These are phyloP conservation scores for Solanum clarkiae DNA, from an alignment of 257 asterid species.

Conservation along the genomic window DNA sequence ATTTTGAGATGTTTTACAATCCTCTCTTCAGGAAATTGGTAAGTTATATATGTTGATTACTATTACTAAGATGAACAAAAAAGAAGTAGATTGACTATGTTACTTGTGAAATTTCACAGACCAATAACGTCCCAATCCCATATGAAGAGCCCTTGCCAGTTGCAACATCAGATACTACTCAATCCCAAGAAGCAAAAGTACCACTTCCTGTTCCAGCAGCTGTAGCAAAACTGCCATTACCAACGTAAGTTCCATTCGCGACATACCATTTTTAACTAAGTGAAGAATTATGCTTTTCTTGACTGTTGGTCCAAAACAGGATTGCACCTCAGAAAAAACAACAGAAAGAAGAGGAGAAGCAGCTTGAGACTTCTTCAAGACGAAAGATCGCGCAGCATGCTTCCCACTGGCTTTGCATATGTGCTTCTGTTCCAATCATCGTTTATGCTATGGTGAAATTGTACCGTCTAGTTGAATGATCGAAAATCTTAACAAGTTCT, in stretches of 20 bases:
- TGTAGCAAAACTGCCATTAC: neutral
- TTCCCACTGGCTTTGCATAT: constrained; percentile 37
- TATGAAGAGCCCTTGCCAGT: constrained; percentile 22
- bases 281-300: neutral
- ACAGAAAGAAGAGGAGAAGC: constrained; percentile 1
- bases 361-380: constrained; percentile 7
- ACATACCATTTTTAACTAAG: neutral
- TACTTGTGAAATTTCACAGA: constrained; percentile 16
- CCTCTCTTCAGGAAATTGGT: constrained; percentile 67
- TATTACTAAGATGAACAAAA: neutral
- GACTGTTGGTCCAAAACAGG: neutral
- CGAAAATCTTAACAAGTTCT: neutral
- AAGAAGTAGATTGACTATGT: neutral
- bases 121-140: constrained; percentile 22
- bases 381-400: constrained; percentile 15
- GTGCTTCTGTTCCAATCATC: constrained; percentile 42
- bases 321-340: neutral
- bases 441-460: constrained; percentile 45
- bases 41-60: neutral
- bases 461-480: constrained; percentile 15
- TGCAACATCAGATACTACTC: constrained; percentile 3
- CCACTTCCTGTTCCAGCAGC: neutral
- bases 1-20: constrained; percentile 57
- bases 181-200: neutral
- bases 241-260: constrained; percentile 7